These are phyloP conservation scores for Choiromyces venosus DNA, from an alignment of 495 filamentous ascomycete species.

Conservation along the genomic window DNA sequence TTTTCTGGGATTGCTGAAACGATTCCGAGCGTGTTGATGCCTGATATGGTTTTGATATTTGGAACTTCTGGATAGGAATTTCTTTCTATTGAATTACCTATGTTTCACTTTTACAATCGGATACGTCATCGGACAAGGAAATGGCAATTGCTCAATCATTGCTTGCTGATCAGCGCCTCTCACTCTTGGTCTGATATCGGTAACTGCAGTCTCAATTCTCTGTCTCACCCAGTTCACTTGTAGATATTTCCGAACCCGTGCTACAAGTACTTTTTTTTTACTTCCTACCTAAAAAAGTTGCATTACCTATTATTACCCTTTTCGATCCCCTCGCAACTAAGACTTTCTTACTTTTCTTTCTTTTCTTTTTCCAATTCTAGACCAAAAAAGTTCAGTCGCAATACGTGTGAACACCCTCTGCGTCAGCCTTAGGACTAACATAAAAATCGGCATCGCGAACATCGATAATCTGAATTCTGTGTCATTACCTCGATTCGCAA, in stretches of 20 bases:
- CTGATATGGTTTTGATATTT: not conserved
- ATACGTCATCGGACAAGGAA: not conserved
- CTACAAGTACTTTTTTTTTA: not conserved
- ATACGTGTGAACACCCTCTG: not conserved
- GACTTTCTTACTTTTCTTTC: not conserved
- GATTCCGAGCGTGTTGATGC: not conserved
- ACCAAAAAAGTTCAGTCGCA: not conserved
- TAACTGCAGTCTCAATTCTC: not conserved
- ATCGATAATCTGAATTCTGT: slow-evolving; percentile 1
- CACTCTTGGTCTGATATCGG: not conserved
- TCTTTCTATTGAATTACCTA: not conserved
- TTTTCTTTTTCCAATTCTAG: not conserved
- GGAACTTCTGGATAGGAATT: not conserved
- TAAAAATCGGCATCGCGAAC: not conserved
- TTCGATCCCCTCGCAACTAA: not conserved
- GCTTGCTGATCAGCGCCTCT: not conserved
- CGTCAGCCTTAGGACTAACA: not conserved
- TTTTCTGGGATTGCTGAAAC: not conserved
- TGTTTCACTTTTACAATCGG: not conserved
- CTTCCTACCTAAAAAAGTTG: not conserved
- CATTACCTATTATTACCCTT: not conserved
- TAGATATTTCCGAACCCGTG: not conserved
- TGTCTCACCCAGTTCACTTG: not conserved
- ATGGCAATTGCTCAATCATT: not conserved
- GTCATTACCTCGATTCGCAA: not conserved